Base-by-base conservation (phyloP, 192 early-diverging fungal species). In the Phlyctochytrium planicorne region DNA sequence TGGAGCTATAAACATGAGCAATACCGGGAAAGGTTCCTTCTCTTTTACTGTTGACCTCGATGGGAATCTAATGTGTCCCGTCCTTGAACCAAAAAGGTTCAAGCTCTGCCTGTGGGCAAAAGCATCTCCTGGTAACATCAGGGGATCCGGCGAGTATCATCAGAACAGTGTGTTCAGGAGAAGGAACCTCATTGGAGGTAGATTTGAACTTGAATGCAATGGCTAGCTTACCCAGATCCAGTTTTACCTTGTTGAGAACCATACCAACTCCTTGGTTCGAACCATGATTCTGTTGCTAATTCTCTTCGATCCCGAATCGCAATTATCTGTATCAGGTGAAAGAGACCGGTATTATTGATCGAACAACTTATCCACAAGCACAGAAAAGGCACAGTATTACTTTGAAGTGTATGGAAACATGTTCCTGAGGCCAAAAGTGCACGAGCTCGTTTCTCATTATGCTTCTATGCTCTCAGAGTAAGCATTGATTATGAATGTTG, bases 341-440 rank as follows among this genome's bases (percentile, higher is more conserved):
- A 31, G n/a, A n/a, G n/a, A n/a, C n/a, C n/a, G n/a, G n/a, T n/a
- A n/a, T n/a, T n/a, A n/a, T n/a, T n/a, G n/a, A n/a, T n/a, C n/a
- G n/a, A n/a, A n/a, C n/a, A n/a, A n/a, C n/a, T n/a, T n/a, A n/a
- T n/a, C n/a, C n/a, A n/a, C n/a, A n/a, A n/a, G n/a, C n/a, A n/a
- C n/a, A n/a, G n/a, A n/a, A n/a, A n/a, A n/a, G n/a, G n/a, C n/a
- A n/a, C n/a, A n/a, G n/a, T n/a, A n/a, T 2, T 82, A 83, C 50
- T 64, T 87, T 4, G 86, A 87, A 65, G 40, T 82, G 3, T 87
- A 81, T 65, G 82, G 82, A 2, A 84, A 87, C 70, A 50, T 77
- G 0, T 66, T 71, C 23, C 31, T 87, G 0, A 70, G 82, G 2
- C 61, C 72, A 32, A 76, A 80, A 57, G 75, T 82, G 1, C 59